These are phyloP conservation scores for Rubroshorea leprosula DNA, from an alignment of 345 rosid species.

Conservation along the genomic window DNA sequence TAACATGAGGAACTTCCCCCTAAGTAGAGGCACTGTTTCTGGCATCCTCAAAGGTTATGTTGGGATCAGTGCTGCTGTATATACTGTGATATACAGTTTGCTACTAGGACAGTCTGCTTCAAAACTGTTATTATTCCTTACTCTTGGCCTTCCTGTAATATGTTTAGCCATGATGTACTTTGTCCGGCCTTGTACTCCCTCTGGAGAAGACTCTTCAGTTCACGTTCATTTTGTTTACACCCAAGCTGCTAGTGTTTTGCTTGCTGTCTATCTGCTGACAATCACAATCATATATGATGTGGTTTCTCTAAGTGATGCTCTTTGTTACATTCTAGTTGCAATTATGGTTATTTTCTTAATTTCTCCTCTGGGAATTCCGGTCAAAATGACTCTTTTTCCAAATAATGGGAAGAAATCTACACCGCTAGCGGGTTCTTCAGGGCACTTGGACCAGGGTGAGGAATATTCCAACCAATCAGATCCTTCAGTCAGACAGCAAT, in stretches of 20 bases:
- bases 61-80: constrained; percentile 76
- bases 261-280: constrained; percentile 63
- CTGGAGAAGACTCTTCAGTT: constrained; percentile 82
- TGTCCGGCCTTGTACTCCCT: constrained; percentile 75
- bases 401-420: constrained; percentile 32
- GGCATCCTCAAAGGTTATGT: constrained; percentile 85
- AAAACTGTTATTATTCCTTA: constrained; percentile 53
- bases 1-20: constrained; percentile 90
- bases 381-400: constrained; percentile 92
- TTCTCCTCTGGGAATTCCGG: constrained; percentile 82
- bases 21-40: constrained; percentile 72
- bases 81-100: constrained; percentile 63
- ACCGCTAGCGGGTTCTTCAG: constrained; percentile 50
- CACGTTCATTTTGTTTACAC: constrained; percentile 66
- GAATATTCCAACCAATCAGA: constrained; percentile 20
- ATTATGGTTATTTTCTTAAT: constrained; percentile 52
- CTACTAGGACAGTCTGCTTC: constrained; percentile 54
- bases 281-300: constrained; percentile 44
- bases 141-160: constrained; percentile 67
- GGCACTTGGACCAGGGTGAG: constrained; percentile 40
- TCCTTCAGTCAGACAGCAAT: constrained; percentile 4
- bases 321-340: constrained; percentile 49
- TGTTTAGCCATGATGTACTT: constrained; percentile 68
- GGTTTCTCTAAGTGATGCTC: constrained; percentile 29
- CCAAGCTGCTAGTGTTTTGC: constrained; percentile 56